Conservation (phyloP, 352 stramenopile species). For the Globisporangium abappressorium region DNA sequence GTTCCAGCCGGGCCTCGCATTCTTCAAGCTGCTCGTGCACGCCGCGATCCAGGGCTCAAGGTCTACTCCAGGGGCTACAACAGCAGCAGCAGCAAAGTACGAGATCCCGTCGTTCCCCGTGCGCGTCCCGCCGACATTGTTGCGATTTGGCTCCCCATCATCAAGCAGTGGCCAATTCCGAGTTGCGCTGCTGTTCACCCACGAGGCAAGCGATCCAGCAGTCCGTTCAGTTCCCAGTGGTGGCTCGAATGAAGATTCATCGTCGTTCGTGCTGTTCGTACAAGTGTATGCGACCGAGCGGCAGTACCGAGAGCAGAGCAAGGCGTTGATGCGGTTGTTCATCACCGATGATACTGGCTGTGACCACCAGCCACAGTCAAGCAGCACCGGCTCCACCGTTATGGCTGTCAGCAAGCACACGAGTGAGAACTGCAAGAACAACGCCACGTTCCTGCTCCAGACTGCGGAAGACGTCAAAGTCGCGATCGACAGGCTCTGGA, state of each 20-base stretch:
- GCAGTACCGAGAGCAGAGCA: slow-evolving; percentile 15
- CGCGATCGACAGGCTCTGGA: slow-evolving; percentile 20
- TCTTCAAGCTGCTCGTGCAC: slow-evolving; percentile 36
- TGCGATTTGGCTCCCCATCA: slow-evolving; percentile 1
- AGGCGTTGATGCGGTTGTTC: slow-evolving; percentile 12
- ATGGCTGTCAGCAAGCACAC: slow-evolving; percentile 14
- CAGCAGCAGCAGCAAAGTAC: not conserved
- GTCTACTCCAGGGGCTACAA: not conserved
- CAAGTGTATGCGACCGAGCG: slow-evolving; percentile 14
- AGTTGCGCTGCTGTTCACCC: slow-evolving; percentile 12
- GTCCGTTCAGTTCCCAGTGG: not conserved
- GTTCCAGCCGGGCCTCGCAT: slow-evolving; percentile 40
- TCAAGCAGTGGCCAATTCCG: not conserved
- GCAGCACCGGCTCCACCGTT: not conserved
- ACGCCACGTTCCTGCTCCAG: slow-evolving; percentile 11
- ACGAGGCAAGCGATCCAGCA: not conserved
- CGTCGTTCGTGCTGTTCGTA: slow-evolving; percentile 18
- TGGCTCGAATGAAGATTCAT: not conserved
- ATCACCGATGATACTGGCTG: not conserved
- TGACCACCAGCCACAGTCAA: not conserved
- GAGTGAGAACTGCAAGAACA: slow-evolving; percentile 13
- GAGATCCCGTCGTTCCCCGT: slow-evolving; percentile 28
- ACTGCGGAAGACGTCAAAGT: slow-evolving; percentile 13
- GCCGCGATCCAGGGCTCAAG: not conserved
- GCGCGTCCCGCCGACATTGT: slow-evolving; percentile 23